Evolutionary conservation across 2,329 filamentous ascomycete species (phyloP).

Genomic region (Talaromyces sp.): DNA sequence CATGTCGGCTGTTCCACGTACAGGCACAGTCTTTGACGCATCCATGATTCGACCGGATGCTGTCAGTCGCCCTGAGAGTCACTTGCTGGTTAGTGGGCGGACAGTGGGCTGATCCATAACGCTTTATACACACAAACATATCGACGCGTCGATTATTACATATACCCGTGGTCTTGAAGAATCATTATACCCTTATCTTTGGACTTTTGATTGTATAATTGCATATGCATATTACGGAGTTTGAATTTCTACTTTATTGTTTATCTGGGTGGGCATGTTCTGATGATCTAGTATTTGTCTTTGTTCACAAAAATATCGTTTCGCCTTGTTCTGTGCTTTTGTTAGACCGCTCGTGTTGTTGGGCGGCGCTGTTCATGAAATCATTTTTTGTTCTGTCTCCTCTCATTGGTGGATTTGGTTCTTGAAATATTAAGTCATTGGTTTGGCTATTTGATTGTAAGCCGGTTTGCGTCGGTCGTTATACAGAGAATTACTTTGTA

Average conservation of each 20-base stretch:
- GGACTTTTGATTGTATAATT: slow-evolving; percentile 18
- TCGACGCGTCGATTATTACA: slow-evolving; percentile 3
- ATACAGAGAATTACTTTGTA: slow-evolving; percentile 14
- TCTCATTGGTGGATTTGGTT: slow-evolving; percentile 7
- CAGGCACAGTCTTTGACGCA: slow-evolving; percentile 32
- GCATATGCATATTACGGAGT: slow-evolving; percentile 18
- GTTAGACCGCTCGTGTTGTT: slow-evolving; percentile 25
- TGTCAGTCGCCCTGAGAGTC: slow-evolving; percentile 35
- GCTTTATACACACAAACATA: neutral
- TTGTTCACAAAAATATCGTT: neutral
- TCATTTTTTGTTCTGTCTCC: slow-evolving; percentile 7
- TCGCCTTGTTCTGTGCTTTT: neutral
- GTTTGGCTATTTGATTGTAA: slow-evolving; percentile 11
- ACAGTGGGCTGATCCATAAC: slow-evolving; percentile 32
- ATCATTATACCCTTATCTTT: slow-evolving; percentile 17
- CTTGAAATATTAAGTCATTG: neutral
- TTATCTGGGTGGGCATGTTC: slow-evolving; percentile 17
- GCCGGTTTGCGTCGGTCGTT: neutral
- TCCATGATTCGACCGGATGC: slow-evolving; percentile 31
- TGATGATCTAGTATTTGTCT: slow-evolving; percentile 13
- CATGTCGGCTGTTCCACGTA: slow-evolving; percentile 27
- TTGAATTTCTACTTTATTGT: slow-evolving; percentile 1
- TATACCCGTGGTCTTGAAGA: slow-evolving; percentile 10
- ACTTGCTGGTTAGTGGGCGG: slow-evolving; percentile 42
- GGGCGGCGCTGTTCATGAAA: slow-evolving; percentile 8